Conservation (phyloP, 2,329 filamentous ascomycete species). For the Neonectria faginata region DNA sequence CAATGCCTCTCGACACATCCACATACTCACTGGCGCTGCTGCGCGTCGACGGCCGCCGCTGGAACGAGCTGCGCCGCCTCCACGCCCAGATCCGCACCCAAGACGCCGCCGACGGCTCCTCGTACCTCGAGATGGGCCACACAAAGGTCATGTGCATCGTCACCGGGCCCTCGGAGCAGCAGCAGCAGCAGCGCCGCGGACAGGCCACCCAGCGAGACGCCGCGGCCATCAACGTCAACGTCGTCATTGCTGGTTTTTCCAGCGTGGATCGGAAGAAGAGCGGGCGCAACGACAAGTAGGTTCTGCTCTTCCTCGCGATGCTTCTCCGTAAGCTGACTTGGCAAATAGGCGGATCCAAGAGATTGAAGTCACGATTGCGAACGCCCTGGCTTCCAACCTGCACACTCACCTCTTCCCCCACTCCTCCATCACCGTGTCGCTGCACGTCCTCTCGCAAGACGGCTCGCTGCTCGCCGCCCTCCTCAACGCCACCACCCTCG, state of each 20-base stretch:
- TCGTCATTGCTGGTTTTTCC: slow-evolving; percentile 88
- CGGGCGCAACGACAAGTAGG: slow-evolving; percentile 81
- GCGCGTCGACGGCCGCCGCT: slow-evolving; percentile 85
- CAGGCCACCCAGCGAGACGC: slow-evolving; percentile 59
- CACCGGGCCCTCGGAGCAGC: slow-evolving; percentile 81
- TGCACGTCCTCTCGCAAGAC: slow-evolving; percentile 91
- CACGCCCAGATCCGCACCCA: slow-evolving; percentile 93
- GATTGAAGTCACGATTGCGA: slow-evolving; percentile 81
- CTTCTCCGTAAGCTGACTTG: slow-evolving; percentile 6
- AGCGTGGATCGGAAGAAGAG: slow-evolving; percentile 85
- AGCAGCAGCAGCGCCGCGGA: slow-evolving; percentile 52
- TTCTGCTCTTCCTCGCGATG: slow-evolving; percentile 6
- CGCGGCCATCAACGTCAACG: slow-evolving; percentile 79
- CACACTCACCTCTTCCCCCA: slow-evolving; percentile 92
- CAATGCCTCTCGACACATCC: slow-evolving; percentile 94
- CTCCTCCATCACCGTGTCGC: slow-evolving; percentile 82
- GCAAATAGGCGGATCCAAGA: slow-evolving; percentile 78
- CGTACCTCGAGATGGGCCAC: slow-evolving; percentile 96
- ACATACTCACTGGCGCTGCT: slow-evolving; percentile 89
- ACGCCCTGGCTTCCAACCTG: slow-evolving; percentile 80
- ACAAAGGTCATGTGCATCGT: slow-evolving; percentile 97
- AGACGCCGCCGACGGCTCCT: slow-evolving; percentile 90
- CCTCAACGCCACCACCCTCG: slow-evolving; percentile 90
- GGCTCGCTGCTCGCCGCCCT: slow-evolving; percentile 90
- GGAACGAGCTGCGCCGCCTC: slow-evolving; percentile 94